Base-by-base conservation (phyloP, 2,329 filamentous ascomycete species). In the Monosporascus sp. region DNA sequence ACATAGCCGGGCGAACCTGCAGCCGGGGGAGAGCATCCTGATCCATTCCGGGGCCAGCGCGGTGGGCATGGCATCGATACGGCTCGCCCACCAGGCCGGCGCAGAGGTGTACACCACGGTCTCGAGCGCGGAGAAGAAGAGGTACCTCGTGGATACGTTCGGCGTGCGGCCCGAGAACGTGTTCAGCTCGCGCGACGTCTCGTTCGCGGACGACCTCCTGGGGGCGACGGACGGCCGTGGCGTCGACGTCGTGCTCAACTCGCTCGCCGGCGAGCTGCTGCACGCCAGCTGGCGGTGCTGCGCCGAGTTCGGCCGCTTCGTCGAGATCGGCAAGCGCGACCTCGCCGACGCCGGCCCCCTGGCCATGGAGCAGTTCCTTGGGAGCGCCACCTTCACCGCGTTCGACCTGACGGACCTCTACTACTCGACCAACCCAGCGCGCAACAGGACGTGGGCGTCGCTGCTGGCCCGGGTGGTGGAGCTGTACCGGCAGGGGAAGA, bases 251-350 rank as follows among this genome's bases (percentile, higher is more conserved):
- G 22, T 58, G 3, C 1, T 60, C 6, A 60, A 58, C 27, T 56
- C 56, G 1, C 43, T 60, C 1, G 22, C 18, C 2, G 57, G 57
- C 2, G 57, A 58, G 11, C 14, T 50, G 20, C 44, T 60, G n/a
- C 56, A 54, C 15, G 50, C 14, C 0, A 58, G 67, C 1, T 72
- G 67, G 67, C 49, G 64, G 11, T 69, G 67, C 52, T 38, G 74
- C 14, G 67, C 71, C 2, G 60, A 64, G 2, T 71, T 70, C 48
- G 73, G 73, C 4, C 58, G 67, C 7, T 72, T 75, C 49, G 56
- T 76, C 2, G 72, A 76, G 57, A 64, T 75, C 38, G 70, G 70
- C 2, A 72, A 70, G 50, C 58, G 60, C 4, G 70, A 74, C 48
- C 57, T 72, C 7, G 31, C 59, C 3, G 63, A 67, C 24, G 71